phyloP scores from a whole-genome alignment of 2,329 filamentous ascomycete genomes.

The Chaetomiaceae sp. region DNA sequence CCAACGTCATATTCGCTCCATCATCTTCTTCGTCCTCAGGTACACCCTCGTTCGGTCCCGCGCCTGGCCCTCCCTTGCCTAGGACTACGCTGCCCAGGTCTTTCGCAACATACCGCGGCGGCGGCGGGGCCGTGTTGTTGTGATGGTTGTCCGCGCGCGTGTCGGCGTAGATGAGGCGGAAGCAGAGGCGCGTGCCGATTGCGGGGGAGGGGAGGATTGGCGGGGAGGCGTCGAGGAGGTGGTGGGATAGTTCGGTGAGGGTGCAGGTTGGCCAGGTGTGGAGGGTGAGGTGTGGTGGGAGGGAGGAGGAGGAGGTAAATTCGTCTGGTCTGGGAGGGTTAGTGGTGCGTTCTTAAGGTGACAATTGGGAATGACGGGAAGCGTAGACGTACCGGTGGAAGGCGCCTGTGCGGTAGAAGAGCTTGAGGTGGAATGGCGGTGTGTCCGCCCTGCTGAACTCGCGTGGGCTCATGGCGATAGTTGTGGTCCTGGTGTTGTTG shows the following conservation, averaged over 20 bases:
- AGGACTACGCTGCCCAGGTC: slow-evolving; percentile 81
- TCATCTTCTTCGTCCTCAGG: slow-evolving; percentile 44
- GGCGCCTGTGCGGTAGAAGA: slow-evolving; percentile 72
- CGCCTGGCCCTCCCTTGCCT: slow-evolving; percentile 48
- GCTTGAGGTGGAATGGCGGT: slow-evolving; percentile 77
- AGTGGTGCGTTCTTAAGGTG: background rate
- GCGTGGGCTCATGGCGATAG: slow-evolving; percentile 17
- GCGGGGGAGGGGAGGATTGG: slow-evolving; percentile 66
- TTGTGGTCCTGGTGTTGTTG: background rate
- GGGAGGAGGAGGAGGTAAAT: slow-evolving; percentile 49
- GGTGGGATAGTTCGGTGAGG: slow-evolving; percentile 72
- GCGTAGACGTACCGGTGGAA: slow-evolving; percentile 59
- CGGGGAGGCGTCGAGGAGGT: slow-evolving; percentile 63
- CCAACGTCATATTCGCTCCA: slow-evolving; percentile 63
- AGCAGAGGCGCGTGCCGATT: slow-evolving; percentile 79
- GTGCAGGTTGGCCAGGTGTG: slow-evolving; percentile 85
- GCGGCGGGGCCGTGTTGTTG: slow-evolving; percentile 27
- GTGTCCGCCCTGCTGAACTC: slow-evolving; percentile 61
- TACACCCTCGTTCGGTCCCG: slow-evolving; percentile 37
- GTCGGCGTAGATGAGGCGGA: slow-evolving; percentile 82
- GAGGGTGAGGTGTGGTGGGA: slow-evolving; percentile 68
- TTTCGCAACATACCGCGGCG: slow-evolving; percentile 64
- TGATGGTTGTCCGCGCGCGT: slow-evolving; percentile 35
- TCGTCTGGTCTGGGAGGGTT: slow-evolving; percentile 58
- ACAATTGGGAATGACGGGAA: background rate